Conservation (phyloP, 768 basidiomycete genomes). For the Lactarius tabidus region DNA sequence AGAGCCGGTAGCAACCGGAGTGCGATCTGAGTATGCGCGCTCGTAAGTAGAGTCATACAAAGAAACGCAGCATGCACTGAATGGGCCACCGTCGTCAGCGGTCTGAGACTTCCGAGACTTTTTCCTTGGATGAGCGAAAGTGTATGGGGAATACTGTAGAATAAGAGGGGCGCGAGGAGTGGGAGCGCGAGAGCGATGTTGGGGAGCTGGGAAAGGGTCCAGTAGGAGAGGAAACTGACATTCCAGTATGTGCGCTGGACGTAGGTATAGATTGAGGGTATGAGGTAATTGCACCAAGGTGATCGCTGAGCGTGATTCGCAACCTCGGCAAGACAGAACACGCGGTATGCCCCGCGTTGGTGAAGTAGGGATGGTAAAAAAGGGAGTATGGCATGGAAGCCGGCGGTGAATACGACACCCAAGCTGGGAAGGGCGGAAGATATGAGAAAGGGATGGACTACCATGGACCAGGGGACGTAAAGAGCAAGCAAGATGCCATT, state of each 20-base stretch:
- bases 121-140: background rate
- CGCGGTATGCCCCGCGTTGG: constrained; percentile 59
- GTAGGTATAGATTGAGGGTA: constrained; percentile 76
- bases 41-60: constrained; percentile 34
- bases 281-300: constrained; percentile 59
- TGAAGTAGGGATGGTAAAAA: constrained; percentile 67
- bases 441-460: constrained; percentile 50
- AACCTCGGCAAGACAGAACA: constrained; percentile 53
- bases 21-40: constrained; percentile 27
- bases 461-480: constrained; percentile 71
- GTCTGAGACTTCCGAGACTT: background rate
- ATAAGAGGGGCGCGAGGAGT: constrained; percentile 50
- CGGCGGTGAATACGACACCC: constrained; percentile 35
- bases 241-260: constrained; percentile 86
- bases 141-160: constrained; percentile 32
- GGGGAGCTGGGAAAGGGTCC: constrained; percentile 77
- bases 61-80: constrained; percentile 9
- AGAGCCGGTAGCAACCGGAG: constrained; percentile 64
- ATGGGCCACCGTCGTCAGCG: constrained; percentile 6
- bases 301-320: constrained; percentile 23
- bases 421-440: constrained; percentile 34
- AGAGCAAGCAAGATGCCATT: constrained; percentile 76
- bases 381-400: constrained; percentile 43
- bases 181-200: constrained; percentile 83
- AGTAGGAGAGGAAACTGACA: constrained; percentile 80